phyloP scores from a whole-genome alignment of 768 basidiomycete genomes.

The Boletus vinaceobasis region DNA sequence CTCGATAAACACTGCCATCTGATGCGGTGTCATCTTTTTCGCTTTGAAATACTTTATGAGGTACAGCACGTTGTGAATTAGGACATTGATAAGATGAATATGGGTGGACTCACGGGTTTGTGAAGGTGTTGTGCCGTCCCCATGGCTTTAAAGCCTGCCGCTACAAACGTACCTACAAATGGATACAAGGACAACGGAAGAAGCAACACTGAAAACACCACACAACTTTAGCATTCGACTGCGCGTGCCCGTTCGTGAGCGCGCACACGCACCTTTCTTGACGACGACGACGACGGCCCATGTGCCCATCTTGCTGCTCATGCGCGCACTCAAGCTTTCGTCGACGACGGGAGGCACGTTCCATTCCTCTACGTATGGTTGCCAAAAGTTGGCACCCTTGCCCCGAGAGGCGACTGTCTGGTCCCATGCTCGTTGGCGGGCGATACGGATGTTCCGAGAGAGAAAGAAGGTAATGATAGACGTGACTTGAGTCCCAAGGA shows the following conservation, averaged over 20 bases:
- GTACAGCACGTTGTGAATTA: not conserved
- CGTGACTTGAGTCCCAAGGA: conserved; percentile 73
- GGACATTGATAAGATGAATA: not conserved
- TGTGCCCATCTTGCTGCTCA: conserved; percentile 8
- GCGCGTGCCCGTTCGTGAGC: too few relatives aligned
- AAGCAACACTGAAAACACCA: conserved; percentile 44
- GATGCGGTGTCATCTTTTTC: conserved; percentile 74
- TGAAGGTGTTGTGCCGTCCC: conserved; percentile 69
- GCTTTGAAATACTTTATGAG: conserved; percentile 68
- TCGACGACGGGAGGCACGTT: conserved; percentile 49
- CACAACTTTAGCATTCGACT: not conserved
- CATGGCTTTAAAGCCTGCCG: conserved; percentile 64
- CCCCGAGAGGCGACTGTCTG: conserved; percentile 82
- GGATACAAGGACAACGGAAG: conserved; percentile 67
- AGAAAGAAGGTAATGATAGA: conserved; percentile 80
- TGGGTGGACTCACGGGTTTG: conserved; percentile 46
- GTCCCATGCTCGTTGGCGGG: conserved; percentile 72
- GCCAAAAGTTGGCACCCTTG: conserved; percentile 83
- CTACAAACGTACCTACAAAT: conserved; percentile 56
- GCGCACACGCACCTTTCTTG: conserved; percentile 21
- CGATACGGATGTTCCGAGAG: conserved; percentile 75
- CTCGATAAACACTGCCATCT: conserved; percentile 75
- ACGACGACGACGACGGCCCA: conserved; percentile 17
- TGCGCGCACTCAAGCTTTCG: conserved; percentile 23
- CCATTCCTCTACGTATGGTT: conserved; percentile 81